Percentiles rank a stretch among this genome's conserved stretches.
Conservation (phyloP, 345 rosid species). For the Rhizophora apiculata region DNA sequence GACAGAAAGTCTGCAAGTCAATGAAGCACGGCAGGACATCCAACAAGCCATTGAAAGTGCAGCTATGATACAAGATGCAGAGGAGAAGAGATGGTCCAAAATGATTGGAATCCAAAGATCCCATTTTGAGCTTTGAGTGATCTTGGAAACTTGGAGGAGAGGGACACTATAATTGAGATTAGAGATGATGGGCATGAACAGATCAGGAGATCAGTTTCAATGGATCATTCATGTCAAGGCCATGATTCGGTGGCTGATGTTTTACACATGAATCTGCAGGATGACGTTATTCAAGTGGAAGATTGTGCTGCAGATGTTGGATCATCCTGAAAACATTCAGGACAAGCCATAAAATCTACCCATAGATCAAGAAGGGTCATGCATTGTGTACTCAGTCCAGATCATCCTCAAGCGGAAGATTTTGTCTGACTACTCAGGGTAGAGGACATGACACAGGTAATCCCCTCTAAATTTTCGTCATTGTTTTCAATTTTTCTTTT, state of each 20-base stretch:
- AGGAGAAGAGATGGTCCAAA: slow-evolving; percentile 18
- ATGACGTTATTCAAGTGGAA: slow-evolving; percentile 21
- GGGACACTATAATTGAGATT: slow-evolving; percentile 39
- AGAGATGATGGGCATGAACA: slow-evolving; percentile 26
- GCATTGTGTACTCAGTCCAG: slow-evolving; percentile 31
- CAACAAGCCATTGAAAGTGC: slow-evolving; percentile 12
- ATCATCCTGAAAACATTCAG: slow-evolving; percentile 32
- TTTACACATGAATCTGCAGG: slow-evolving; percentile 30
- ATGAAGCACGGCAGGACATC: slow-evolving; percentile 12
- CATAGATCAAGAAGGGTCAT: slow-evolving; percentile 23
- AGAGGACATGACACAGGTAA: too few relatives aligned
- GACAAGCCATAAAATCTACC: slow-evolving; percentile 26
- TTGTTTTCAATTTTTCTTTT: too few relatives aligned
- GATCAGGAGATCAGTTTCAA: slow-evolving; percentile 46
- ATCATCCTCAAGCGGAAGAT: slow-evolving; percentile 58
- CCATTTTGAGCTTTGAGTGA: slow-evolving; percentile 35
- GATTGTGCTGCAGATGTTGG: slow-evolving; percentile 21
- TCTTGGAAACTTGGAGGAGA: slow-evolving; percentile 29
- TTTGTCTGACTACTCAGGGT: too few relatives aligned
- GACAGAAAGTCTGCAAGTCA: slow-evolving; percentile 29
- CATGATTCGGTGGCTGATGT: slow-evolving; percentile 39
- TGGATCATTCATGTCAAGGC: slow-evolving; percentile 52
- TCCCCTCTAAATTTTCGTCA: too few relatives aligned
- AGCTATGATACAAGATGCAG: not conserved
- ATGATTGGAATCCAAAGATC: slow-evolving; percentile 22